Conservation (phyloP, 2,329 filamentous ascomycete genomes). For the Phaeoacremonium minimum region DNA sequence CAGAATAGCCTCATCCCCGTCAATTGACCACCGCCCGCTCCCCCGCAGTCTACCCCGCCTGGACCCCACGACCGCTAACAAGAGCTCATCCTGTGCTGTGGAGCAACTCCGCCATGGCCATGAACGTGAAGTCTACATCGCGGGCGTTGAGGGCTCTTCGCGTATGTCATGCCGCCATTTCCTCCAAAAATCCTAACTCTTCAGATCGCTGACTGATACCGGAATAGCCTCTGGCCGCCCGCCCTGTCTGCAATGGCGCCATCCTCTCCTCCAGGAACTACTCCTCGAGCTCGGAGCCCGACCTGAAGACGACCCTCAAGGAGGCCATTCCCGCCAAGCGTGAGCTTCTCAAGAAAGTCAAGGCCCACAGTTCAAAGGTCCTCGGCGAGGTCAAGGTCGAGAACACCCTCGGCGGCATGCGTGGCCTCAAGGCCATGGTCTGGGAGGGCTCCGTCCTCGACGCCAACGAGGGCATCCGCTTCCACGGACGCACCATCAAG, state of each 20-base stretch:
- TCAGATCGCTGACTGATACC: background rate
- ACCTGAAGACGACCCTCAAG: constrained; percentile 83
- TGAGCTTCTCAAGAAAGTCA: constrained; percentile 90
- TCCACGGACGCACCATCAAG: constrained; percentile 97
- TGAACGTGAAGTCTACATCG: no score
- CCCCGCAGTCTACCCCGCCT: no score
- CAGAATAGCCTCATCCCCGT: no score
- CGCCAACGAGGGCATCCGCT: constrained; percentile 94
- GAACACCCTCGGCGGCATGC: constrained; percentile 94
- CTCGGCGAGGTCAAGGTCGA: constrained; percentile 92
- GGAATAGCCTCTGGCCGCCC: constrained; percentile 20
- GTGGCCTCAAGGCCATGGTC: constrained; percentile 94
- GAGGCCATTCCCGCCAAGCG: constrained; percentile 86
- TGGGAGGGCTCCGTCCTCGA: constrained; percentile 98
- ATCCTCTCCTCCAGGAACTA: constrained; percentile 50
- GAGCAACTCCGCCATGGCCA: no score
- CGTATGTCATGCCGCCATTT: no score
- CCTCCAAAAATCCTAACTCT: no score
- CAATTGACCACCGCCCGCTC: no score
- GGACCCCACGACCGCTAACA: no score
- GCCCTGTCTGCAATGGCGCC: constrained; percentile 13
- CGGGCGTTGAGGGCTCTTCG: no score
- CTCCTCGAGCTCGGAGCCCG: constrained; percentile 73
- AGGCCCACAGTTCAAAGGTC: constrained; percentile 74
- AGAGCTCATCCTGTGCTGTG: no score